phyloP scores from a whole-genome alignment of 768 basidiomycete species.

The Tricholoma hemisulphureum region DNA sequence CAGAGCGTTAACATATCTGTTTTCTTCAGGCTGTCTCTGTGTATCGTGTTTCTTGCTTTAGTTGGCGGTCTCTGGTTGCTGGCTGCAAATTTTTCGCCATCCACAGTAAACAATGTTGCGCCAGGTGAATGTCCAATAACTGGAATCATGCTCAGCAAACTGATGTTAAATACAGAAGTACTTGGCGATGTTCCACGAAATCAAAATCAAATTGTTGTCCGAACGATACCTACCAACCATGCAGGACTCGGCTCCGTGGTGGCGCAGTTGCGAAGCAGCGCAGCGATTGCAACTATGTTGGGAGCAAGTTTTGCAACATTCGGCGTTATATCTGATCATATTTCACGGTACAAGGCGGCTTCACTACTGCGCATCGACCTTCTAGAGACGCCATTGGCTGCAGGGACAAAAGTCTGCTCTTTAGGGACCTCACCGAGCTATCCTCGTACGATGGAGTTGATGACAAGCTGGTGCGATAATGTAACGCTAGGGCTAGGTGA shows the following conservation, averaged over 20 bases:
- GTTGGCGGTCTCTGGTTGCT: background rate
- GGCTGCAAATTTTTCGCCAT: background rate
- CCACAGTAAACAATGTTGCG: background rate
- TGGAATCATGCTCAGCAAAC: background rate
- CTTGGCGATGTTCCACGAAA: background rate
- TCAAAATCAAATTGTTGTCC: background rate
- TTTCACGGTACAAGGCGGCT: background rate
- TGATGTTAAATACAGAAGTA: background rate
- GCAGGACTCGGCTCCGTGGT: constrained; percentile 3
- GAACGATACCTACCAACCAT: background rate
- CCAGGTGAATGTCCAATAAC: background rate
- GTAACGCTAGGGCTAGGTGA: background rate
- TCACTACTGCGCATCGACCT: background rate
- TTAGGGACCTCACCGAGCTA: background rate
- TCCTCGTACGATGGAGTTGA: background rate
- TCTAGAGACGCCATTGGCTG: background rate
- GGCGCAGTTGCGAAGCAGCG: constrained; percentile 3
- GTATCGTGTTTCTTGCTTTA: background rate
- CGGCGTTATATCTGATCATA: background rate
- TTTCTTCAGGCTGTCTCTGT: background rate
- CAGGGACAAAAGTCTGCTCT: background rate
- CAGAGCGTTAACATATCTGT: background rate
- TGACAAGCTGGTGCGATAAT: constrained; percentile 2
- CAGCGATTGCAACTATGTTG: background rate
- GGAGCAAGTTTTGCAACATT: background rate